Evolutionary conservation across 225 moss, liverwort and hornwort genomes (phyloP), one percentile per base, ranked within the genome.

Genomic region (Neckera pumila): DNA sequence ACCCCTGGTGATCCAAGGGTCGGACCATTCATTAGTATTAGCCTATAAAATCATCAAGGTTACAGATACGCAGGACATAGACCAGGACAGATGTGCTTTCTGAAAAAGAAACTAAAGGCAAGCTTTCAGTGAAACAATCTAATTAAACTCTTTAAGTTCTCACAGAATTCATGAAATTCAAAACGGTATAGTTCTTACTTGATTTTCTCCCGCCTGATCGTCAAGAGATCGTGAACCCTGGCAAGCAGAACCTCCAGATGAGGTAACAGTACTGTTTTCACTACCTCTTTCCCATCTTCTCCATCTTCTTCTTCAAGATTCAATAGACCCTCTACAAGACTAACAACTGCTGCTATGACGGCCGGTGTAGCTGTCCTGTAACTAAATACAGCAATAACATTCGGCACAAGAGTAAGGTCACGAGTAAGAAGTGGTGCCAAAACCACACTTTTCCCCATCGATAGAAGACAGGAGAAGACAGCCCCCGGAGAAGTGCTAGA

Each of bases 381-480:
- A 90, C 94, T 89, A 78, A 99, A 94, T 83, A 97, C 88, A 73
- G 92, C 92, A 84, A 95, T 87, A 67, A 97, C 75, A 74, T 91
- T 96, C 47, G 96, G 99, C 80, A 99, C 92, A 51, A 99, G 65
- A 33, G 85, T 66, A 78, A 85, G 89, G 82, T 97, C 93, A 89
- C 91, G 93, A 69, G 91, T 90, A 72, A 99, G 91, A 25, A 99
- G 89, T 70, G 93, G 95, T 85, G 96, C 97, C 81, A 97, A 88
- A 56, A 95, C 88, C 66, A 92, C 87, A 90, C 95, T 96, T 80
- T 88, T 91, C 67, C 97, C 96, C 92, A 99, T 95, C 72, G 96
- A 90, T 34, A 97, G 54, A 82, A 99, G 93, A 79, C 96, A 99
- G 85, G 96, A 92, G 91, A 96, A 91, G 34, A 99, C 91, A 77